Base-by-base conservation (phyloP, 148 eudicot genomes). In the Amaranthus palmeri region DNA sequence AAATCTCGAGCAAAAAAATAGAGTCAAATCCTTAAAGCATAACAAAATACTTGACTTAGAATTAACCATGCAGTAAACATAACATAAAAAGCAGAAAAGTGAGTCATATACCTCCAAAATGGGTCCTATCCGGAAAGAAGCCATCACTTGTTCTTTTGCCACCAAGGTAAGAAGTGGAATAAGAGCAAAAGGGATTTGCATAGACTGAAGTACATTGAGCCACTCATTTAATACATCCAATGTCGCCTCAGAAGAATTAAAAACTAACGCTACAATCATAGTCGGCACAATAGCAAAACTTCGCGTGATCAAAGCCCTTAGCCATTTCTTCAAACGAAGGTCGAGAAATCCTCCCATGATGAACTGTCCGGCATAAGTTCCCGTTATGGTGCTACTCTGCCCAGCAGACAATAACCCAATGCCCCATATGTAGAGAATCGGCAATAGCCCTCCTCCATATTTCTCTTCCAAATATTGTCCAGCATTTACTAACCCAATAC, bases 391-490 rank as follows among this genome's bases (percentile, higher is more conserved):
- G 77, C 97, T 92, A 70, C 97, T 92, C 65, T 89, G 92, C 54
- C 97, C 97, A 71, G 97, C 96, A 68, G 97, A 86, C 72, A 92
- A 82, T n/a, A 92, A 74, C 70, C 97, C 97, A n/a, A 92, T 84
- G 9, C 96, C 97, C 97, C 97, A 92, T 47, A 92, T 86, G 77
- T 92, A 92, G 8, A 92, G 80, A 60, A 92, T 86, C 5, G 96
- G 96, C 59, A 92, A 69, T 6, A 80, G 10, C 10, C 96, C 97
- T 70, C 91, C 92, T 42, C 97, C 97, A 52, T 88, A 90, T 60
- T 85, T 88, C 14, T 85, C 85, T 72, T 89, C 75, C 58, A 92
- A 90, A 76, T 81, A 92, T 9, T 88, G 81, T 40, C 97, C 97
- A 11, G 96, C 97, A 79, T 92, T 92, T 60, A 83, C 84, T 36